These are phyloP conservation scores for Phylloboletellus chloephorus DNA, from an alignment of 1,284 basidiomycete species.

Conservation along the genomic window DNA sequence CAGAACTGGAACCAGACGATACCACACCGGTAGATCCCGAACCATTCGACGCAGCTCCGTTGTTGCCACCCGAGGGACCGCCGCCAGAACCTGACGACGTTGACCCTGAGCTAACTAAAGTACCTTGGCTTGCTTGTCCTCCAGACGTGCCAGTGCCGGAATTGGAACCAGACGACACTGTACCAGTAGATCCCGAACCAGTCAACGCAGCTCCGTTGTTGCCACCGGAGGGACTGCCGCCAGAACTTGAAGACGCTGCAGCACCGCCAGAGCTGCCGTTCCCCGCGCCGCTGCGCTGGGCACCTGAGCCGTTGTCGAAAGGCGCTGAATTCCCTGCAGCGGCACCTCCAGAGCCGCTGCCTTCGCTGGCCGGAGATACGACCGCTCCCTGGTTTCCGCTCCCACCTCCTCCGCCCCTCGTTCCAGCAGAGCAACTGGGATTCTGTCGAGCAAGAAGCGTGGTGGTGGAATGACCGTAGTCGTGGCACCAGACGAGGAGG, in stretches of 20 bases:
- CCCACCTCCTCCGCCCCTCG: background rate
- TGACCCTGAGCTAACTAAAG: too few species aligned
- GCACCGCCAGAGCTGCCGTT: slow-evolving; percentile 1
- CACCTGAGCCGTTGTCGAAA: background rate
- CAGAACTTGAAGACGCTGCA: slow-evolving; percentile 1
- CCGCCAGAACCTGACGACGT: slow-evolving; percentile 1
- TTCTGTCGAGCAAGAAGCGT: slow-evolving; percentile 24
- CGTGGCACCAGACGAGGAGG: slow-evolving; percentile 29
- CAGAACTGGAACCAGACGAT: slow-evolving; percentile 1
- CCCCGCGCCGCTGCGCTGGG: background rate
- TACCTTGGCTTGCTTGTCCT: too few species aligned
- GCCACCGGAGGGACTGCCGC: background rate
- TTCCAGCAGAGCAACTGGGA: slow-evolving; percentile 15
- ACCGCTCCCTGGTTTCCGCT: background rate
- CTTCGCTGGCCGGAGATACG: slow-evolving; percentile 1
- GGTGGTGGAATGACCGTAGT: slow-evolving; percentile 10
- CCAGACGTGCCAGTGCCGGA: slow-evolving; percentile 3
- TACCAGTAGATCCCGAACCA: slow-evolving; percentile 1
- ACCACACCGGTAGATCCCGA: background rate
- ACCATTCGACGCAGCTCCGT: too few species aligned
- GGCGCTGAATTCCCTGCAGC: background rate
- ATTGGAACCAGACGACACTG: background rate
- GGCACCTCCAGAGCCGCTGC: background rate
- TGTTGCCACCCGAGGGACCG: background rate
- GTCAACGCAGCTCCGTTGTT: background rate